Percentiles rank a stretch among this genome's conserved stretches.
Conservation (phyloP, 768 basidiomycete species). For the Xerocomus potaroensis region DNA sequence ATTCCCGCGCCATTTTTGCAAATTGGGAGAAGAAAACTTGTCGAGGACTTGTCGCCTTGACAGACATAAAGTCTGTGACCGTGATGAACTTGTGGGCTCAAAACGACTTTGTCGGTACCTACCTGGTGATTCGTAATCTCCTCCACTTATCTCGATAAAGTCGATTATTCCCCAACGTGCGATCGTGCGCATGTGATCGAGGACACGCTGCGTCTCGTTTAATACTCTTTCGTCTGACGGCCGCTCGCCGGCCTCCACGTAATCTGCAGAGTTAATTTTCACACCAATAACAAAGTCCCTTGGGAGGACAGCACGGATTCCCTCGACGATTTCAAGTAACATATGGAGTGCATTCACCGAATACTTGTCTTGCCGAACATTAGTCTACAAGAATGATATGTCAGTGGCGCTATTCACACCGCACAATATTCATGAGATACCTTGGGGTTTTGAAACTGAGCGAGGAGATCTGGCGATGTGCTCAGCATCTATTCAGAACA, state of each 20-base stretch:
- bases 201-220: conserved; percentile 37
- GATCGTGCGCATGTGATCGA: conserved; percentile 58
- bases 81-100: not conserved
- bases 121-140: conserved; percentile 81
- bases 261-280: conserved; percentile 81
- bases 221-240: conserved; percentile 30
- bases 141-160: conserved; percentile 86
- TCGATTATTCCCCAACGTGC: conserved; percentile 66
- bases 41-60: conserved; percentile 33
- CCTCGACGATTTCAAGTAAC: conserved; percentile 49
- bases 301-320: conserved; percentile 53
- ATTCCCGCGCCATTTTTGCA: conserved; percentile 49
- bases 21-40: conserved; percentile 75
- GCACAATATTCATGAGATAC: conserved; percentile 31
- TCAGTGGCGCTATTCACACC: conserved; percentile 12
- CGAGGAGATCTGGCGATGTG: conserved; percentile 55
- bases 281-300: conserved; percentile 66
- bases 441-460: conserved; percentile 75
- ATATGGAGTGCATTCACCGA: conserved; percentile 53
- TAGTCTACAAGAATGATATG: conserved; percentile 33
- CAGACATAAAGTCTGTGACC: conserved; percentile 41
- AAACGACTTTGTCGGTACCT: conserved; percentile 7
- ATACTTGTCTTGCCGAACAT: conserved; percentile 59
- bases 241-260: conserved; percentile 36
- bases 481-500: not conserved